These are phyloP conservation scores for Miscanthus lutarioriparius DNA, from an alignment of 176 grass and related monocot genomes.

Conservation along the genomic window DNA sequence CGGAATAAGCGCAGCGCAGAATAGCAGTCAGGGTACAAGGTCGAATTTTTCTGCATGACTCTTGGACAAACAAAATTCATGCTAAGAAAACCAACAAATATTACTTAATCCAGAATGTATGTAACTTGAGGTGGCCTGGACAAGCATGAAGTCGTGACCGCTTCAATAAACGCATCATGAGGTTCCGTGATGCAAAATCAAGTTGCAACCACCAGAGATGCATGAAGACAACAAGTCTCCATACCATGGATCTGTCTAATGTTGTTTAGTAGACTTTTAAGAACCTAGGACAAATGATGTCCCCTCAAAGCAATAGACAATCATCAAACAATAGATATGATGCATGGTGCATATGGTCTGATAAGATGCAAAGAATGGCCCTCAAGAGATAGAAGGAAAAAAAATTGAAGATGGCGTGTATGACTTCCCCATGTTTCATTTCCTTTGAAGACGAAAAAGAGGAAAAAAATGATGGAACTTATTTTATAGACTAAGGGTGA, in stretches of 20 bases:
- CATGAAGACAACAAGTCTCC: slow-evolving; percentile 18
- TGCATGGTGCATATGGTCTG: background rate
- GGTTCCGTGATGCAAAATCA: background rate
- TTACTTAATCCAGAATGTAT: background rate
- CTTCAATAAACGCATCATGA: background rate
- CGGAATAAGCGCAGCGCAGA: slow-evolving; percentile 25
- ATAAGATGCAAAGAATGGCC: slow-evolving; percentile 26
- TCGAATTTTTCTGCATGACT: background rate
- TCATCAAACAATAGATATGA: slow-evolving; percentile 34
- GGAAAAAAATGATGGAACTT: slow-evolving; percentile 1
- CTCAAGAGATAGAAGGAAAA: background rate
- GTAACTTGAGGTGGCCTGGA: background rate
- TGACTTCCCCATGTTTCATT: background rate
- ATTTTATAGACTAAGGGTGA: slow-evolving; percentile 8
- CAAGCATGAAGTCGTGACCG: background rate
- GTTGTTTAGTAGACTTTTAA: slow-evolving; percentile 33
- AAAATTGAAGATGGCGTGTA: background rate
- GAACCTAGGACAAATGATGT: slow-evolving; percentile 34
- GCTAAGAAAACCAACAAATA: background rate
- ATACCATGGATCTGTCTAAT: slow-evolving; percentile 20
- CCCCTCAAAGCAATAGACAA: slow-evolving; percentile 43
- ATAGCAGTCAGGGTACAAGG: background rate
- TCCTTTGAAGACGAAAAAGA: background rate
- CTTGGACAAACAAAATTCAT: background rate
- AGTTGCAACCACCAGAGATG: slow-evolving; percentile 3